phyloP scores from a whole-genome alignment of 495 filamentous ascomycete species.

The Aspergillus conjunctus region DNA sequence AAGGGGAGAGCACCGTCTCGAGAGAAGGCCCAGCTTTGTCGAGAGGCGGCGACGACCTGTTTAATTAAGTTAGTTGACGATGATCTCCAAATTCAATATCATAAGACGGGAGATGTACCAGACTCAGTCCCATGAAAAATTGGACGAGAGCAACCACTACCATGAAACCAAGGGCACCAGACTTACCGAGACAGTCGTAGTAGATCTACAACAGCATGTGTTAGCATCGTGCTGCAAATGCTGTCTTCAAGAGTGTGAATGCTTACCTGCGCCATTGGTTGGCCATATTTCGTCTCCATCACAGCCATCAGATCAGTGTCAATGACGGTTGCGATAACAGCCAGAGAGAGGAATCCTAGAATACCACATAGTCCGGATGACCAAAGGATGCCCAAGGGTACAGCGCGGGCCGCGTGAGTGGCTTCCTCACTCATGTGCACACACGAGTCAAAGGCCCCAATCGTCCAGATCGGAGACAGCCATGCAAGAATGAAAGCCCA shows the following conservation, averaged over 20 bases:
- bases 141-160: conserved; percentile 41
- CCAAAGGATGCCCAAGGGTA: conserved; percentile 61
- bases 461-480: conserved; percentile 69
- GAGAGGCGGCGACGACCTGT: conserved; percentile 56
- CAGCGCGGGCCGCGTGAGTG: conserved; percentile 61
- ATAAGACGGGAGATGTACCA: conserved; percentile 26
- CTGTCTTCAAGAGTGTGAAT: not conserved
- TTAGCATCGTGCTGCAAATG: not conserved
- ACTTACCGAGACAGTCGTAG: conserved; percentile 48
- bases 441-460: conserved; percentile 57
- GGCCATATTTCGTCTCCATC: conserved; percentile 38
- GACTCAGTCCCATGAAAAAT: conserved; percentile 49
- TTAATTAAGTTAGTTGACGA: conserved; percentile 8
- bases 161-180: conserved; percentile 48
- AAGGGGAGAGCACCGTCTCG: conserved; percentile 64
- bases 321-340: conserved; percentile 42
- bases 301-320: conserved; percentile 37
- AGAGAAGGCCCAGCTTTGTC: conserved; percentile 64
- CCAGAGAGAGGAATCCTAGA: conserved; percentile 59
- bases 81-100: no score
- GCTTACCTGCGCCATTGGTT: conserved; percentile 49
- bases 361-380: conserved; percentile 43
- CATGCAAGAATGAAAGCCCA: conserved; percentile 69
- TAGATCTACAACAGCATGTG: conserved; percentile 33
- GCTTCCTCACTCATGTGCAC: conserved; percentile 69